Evolutionary conservation across 495 filamentous ascomycete species (phyloP), one percentile per base, ranked within the genome.

Genomic region (Annulohypoxylon moriforme): DNA sequence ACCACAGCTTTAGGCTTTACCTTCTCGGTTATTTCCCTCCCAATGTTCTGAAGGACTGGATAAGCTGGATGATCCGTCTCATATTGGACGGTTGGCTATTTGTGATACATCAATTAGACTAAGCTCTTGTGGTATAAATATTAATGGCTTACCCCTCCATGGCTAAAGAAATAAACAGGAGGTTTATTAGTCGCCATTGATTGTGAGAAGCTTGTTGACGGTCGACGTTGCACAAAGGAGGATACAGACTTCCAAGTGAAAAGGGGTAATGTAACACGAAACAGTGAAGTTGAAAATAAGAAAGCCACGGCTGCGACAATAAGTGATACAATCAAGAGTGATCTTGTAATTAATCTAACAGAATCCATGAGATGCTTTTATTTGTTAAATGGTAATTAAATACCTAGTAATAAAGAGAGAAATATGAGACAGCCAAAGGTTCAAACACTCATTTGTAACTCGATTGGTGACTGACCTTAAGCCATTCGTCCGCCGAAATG

Each of bases 1-100:
- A 97, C 91, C 13, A 96, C 85, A 14, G 93, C 94, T 61, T 88
- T 89, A 18, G 93, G 93, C 75, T 92, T 91, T 33, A 95, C 89
- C 73, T 90, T 91, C 27, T 88, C 84, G 0, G 92, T 94, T 74
- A 97, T 96, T 73, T 96, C 93, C 7, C 78, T 83, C 27, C 94
- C 93, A 55, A 96, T 89, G 13, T 80, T 69, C 46, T 88, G 85
- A 6, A 97, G 85, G 60, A 91, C 79, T n/a, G 76, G 71, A 75
- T 94, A 94, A 57, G 88, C 93, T 5, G 92, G 92, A 78, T 97
- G 94, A 0, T 88, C 79, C 0, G 82, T 86, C 7, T 91, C 82
- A 71, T 92, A 93, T 84, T 94, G 93, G 58, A 94, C 83, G 71
- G 88, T 91, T 13, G 93, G 89, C 90, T 93, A 67, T 38, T 24